phyloP scores from a whole-genome alignment of 2,329 filamentous ascomycete species.

The Epichloe baconii region DNA sequence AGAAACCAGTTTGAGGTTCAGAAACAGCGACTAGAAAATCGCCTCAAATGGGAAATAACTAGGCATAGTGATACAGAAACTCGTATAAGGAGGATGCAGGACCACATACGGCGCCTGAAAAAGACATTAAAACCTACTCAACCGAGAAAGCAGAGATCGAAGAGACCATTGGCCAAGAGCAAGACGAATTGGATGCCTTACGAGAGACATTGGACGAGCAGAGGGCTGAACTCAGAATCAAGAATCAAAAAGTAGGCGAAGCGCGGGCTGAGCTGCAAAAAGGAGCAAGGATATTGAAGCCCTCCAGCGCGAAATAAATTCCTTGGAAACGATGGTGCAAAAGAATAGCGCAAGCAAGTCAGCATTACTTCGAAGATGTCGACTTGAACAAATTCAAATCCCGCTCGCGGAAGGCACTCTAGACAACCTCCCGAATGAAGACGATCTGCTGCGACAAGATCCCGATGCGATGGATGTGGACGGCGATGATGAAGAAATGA shows the following conservation, averaged over 20 bases:
- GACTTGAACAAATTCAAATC: constrained; percentile 83
- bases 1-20: constrained; percentile 79
- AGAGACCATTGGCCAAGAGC: constrained; percentile 55
- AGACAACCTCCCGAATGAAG: constrained; percentile 77
- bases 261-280: constrained; percentile 68
- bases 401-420: constrained; percentile 67
- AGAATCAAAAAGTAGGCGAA: constrained; percentile 62
- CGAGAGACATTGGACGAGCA: constrained; percentile 58
- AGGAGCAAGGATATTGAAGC: constrained; percentile 72
- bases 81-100: constrained; percentile 56
- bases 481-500: constrained; percentile 44
- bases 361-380: constrained; percentile 72
- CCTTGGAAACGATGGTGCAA: constrained; percentile 74
- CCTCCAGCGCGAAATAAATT: constrained; percentile 58
- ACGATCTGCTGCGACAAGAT: constrained; percentile 62
- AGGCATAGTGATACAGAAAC: constrained; percentile 45
- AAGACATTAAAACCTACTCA: constrained; percentile 57
- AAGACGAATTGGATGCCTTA: constrained; percentile 65
- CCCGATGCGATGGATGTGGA: constrained; percentile 90
- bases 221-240: constrained; percentile 53
- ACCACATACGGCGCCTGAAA: constrained; percentile 53
- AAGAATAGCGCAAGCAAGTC: constrained; percentile 77
- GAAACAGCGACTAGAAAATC: constrained; percentile 56
- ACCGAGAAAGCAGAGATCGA: constrained; percentile 63
- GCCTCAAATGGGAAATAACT: constrained; percentile 42